These are phyloP conservation scores for Rhizoctonia solani DNA, from an alignment of 1,284 basidiomycete genomes.

Conservation along the genomic window DNA sequence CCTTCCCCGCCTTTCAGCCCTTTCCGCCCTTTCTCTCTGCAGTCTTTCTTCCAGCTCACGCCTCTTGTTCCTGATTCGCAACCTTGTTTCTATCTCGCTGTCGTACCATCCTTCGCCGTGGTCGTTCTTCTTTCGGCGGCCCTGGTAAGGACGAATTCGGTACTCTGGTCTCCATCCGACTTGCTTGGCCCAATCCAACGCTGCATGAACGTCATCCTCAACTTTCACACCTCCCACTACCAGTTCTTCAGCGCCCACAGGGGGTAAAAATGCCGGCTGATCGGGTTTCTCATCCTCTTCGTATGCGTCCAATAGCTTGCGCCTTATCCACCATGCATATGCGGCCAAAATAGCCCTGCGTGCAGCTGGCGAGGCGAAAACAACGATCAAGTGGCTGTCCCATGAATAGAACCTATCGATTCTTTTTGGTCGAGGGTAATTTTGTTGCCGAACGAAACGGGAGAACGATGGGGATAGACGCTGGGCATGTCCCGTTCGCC, in stretches of 20 bases:
- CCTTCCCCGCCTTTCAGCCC: not conserved
- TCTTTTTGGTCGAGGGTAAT: slow-evolving; percentile 25
- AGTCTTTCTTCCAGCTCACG: not conserved
- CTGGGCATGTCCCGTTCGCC: slow-evolving; percentile 7
- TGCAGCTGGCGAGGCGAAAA: slow-evolving; percentile 13
- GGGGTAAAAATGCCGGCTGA: not conserved
- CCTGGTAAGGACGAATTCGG: not conserved
- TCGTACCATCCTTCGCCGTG: slow-evolving; percentile 5
- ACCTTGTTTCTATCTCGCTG: not conserved
- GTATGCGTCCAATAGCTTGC: not conserved
- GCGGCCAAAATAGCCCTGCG: slow-evolving; percentile 5
- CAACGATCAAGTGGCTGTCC: slow-evolving; percentile 2
- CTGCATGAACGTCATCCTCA: not conserved
- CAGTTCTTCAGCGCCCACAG: not conserved
- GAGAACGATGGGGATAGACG: not conserved
- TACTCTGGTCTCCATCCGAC: slow-evolving; percentile 16
- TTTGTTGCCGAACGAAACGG: not conserved
- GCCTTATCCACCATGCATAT: slow-evolving; percentile 1
- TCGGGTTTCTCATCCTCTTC: not conserved
- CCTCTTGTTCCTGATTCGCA: not conserved
- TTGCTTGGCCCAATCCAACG: slow-evolving; percentile 3
- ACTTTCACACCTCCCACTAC: not conserved
- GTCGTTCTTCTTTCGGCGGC: not conserved
- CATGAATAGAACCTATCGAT: not conserved
- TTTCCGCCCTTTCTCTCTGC: not conserved